phyloP scores from a whole-genome alignment of 345 rosid genomes.

The Eutrema yunnanense region DNA sequence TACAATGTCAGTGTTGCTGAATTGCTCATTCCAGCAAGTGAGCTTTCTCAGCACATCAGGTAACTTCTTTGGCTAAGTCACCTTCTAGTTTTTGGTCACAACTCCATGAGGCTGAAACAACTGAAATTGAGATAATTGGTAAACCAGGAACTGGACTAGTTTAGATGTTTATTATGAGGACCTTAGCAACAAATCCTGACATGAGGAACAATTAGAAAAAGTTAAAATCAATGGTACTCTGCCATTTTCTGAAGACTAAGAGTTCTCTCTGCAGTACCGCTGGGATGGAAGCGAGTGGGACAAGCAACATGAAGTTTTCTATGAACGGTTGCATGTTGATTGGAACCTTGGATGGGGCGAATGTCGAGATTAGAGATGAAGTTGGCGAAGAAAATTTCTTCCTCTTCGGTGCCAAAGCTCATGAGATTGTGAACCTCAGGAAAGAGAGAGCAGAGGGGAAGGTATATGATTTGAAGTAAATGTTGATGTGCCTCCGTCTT shows the following conservation, averaged over 20 bases:
- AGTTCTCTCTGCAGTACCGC: slow-evolving; percentile 48
- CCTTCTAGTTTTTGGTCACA: background rate
- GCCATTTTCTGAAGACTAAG: background rate
- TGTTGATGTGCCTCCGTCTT: background rate
- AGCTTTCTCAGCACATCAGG: slow-evolving; percentile 88
- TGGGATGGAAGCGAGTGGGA: slow-evolving; percentile 98
- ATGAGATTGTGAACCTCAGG: slow-evolving; percentile 61
- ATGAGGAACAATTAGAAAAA: background rate
- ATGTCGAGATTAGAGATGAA: slow-evolving; percentile 76
- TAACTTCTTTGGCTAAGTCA: slow-evolving; percentile 17
- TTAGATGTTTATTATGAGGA: background rate
- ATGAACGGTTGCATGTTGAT: slow-evolving; percentile 81
- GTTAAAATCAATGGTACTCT: background rate
- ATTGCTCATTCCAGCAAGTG: slow-evolving; percentile 79
- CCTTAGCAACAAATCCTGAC: background rate
- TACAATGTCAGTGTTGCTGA: slow-evolving; percentile 87
- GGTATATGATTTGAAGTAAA: slow-evolving; percentile 30
- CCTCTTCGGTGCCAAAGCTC: slow-evolving; percentile 77
- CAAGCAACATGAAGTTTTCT: slow-evolving; percentile 89
- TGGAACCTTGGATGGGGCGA: slow-evolving; percentile 86
- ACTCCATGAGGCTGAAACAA: background rate
- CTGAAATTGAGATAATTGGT: background rate
- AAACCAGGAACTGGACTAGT: background rate
- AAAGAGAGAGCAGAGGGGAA: slow-evolving; percentile 70
- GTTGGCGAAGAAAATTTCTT: slow-evolving; percentile 81